phyloP scores from a whole-genome alignment of 2,329 filamentous ascomycete genomes.

The Fusarium sarcochroum region DNA sequence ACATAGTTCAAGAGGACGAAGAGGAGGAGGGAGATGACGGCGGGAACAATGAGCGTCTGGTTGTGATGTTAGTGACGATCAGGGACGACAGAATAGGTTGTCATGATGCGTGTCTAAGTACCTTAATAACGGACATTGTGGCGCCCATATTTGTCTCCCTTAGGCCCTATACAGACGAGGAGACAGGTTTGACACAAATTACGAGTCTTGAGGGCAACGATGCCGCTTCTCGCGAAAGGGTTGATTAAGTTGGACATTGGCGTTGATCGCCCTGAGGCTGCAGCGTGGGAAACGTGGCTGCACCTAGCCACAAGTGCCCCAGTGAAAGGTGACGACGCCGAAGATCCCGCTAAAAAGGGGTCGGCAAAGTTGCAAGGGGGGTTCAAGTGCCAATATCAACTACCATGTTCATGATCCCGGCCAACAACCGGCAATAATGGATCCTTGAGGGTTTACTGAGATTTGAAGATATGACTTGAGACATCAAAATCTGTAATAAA shows the following conservation, averaged over 20 bases:
- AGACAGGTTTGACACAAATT: constrained; percentile 3
- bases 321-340: constrained; percentile 37
- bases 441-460: not conserved
- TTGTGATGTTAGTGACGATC: constrained; percentile 25
- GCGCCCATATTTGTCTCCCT: constrained; percentile 50
- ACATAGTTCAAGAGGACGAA: constrained; percentile 77
- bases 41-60: constrained; percentile 79
- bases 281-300: constrained; percentile 33
- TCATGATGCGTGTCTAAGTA: constrained; percentile 35
- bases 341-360: constrained; percentile 42
- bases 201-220: constrained; percentile 2
- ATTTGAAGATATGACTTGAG: no score
- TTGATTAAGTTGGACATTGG: constrained; percentile 20
- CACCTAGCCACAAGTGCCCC: constrained; percentile 23
- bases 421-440: not conserved
- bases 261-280: constrained; percentile 22
- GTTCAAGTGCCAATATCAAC: constrained; percentile 30
- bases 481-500: no score
- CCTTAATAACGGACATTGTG: constrained; percentile 55
- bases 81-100: constrained; percentile 12
- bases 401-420: not conserved
- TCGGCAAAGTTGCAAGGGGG: constrained; percentile 17
- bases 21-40: constrained; percentile 76
- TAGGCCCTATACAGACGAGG: not conserved
- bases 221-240: constrained; percentile 19